Evolutionary conservation across 306 rosid genomes (phyloP), one percentile per base, ranked within the genome.

Genomic region (Rosa multiflora): DNA sequence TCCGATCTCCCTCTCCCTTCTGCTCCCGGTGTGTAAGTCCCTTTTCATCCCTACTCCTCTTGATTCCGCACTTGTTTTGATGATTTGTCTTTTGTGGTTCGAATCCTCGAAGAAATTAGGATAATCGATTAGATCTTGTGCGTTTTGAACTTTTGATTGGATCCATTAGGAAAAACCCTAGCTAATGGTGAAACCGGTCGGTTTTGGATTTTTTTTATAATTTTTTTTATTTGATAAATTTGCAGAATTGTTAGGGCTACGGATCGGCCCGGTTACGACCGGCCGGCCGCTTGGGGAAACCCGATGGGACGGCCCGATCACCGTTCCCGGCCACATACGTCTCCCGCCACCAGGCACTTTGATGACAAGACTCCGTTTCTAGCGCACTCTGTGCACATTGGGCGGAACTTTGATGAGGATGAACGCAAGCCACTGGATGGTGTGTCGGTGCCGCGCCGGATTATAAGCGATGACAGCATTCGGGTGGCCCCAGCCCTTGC

Each of bases 1-100:
- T 85, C 93, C 78, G 96, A 96, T 91, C 97, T 96, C 76, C 91
- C 96, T 85, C 97, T 96, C 73, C 99, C 98, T 73, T 93, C 99
- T 42, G 99, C 99, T 76, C 97, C 98, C 5, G 98, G 98, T 82
- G 90, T 91, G 99, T 96, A 86, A 88, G 97, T 82, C 79, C 87
- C 80, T 55, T 82, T 29, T 82, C 10, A 26, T 48, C 79, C 76
- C 39, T 71, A 32, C 40, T 37, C 21, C 21, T 72, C 4, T 13
- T 29, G 2, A 35, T 63, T 70, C 10, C 47, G 10, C 21, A 3
- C 35, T 26, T 17, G 2, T 53, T 29, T 23, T 20, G 35, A 2
- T 20, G 35, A 2, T 51, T 21, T 1, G 11, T 21, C 71, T 76
- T 17, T 32, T n/a, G 1, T 8, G 37, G 35, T 2, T 21, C 1